These are phyloP conservation scores for Monilinia aucupariae DNA, from an alignment of 2,329 filamentous ascomycete species.

Conservation along the genomic window DNA sequence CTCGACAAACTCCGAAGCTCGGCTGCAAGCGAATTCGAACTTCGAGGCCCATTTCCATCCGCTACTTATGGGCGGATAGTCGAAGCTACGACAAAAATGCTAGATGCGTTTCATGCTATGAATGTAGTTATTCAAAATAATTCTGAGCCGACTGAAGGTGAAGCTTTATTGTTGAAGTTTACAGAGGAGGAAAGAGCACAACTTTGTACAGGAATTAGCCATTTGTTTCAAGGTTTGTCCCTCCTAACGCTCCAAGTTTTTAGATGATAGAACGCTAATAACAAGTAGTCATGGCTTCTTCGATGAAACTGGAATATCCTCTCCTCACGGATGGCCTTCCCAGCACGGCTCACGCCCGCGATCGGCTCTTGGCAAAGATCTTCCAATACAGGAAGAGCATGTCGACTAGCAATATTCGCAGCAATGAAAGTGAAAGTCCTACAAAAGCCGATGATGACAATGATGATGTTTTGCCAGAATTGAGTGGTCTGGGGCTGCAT, in stretches of 20 bases:
- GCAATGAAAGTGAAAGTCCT: not conserved
- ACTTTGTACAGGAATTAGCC: constrained; percentile 83
- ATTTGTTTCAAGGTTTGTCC: constrained; percentile 56
- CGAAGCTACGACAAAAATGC: constrained; percentile 72
- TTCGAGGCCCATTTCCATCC: constrained; percentile 79
- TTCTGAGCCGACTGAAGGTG: constrained; percentile 67
- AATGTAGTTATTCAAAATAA: constrained; percentile 85
- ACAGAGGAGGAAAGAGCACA: constrained; percentile 74
- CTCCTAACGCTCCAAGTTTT: not conserved
- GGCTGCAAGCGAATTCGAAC: constrained; percentile 80
- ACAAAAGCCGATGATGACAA: constrained; percentile 17
- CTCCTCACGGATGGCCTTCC: constrained; percentile 77
- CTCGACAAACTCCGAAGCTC: constrained; percentile 68
- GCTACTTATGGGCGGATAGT: constrained; percentile 69
- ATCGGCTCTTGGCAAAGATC: constrained; percentile 78
- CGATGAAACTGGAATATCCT: constrained; percentile 90
- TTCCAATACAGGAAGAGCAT: constrained; percentile 73
- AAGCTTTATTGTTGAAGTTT: constrained; percentile 72
- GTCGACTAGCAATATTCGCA: constrained; percentile 8
- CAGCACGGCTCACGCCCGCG: constrained; percentile 71
- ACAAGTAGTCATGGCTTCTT: constrained; percentile 70
- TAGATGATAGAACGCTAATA: constrained; percentile 21
- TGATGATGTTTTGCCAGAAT: not conserved
- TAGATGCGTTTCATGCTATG: constrained; percentile 95
- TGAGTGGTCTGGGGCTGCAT: not conserved